Evolutionary conservation across 345 rosid species (phyloP), one percentile per base, ranked within the genome.

Genomic region (Brassica rapa): DNA sequence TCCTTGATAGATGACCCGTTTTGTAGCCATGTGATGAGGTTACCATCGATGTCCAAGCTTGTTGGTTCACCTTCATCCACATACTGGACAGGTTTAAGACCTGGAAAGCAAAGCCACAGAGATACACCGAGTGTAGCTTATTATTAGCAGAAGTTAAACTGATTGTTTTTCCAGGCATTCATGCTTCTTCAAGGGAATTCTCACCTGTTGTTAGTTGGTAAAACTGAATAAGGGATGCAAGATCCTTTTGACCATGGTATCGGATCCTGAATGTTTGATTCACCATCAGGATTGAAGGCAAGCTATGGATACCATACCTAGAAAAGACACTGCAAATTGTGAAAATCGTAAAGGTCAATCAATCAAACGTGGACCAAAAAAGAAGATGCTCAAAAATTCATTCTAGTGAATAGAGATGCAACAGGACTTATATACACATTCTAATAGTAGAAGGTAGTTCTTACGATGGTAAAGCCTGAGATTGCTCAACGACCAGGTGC

Each of bases 261-360:
- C 66, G 88, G 76, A 82, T 75, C 78, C 69, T 89, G 46, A 84
- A 79, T 62, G 89, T 86, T 82, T 86, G 89, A 85, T 90, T 90
- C 81, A 91, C 84, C 76, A 93, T 70, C 33, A 92, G 43, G 78
- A 93, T 82, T 70, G 96, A 81, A n/a, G 99, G 99, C 80, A 95
- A 77, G 77, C 98, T 91, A 80, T 83, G 98, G 70, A 95, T 86
- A 82, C 97, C 97, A 78, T 86, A 89, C 83, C 88, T 93, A 27
- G 96, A 94, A 82, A 88, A 91, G 63, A 95, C 74, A 78, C 99
- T 95, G 88, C 81, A 67, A 67, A 78, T 6, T 59, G 37, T 43
- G 27, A 41, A 63, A 24, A 75, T 55, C 65, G 49, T 73, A 29
- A 32, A 46, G 16, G 72, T 53, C 32, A 82, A 27, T 43, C 25